Base-by-base conservation (phyloP, 2,329 filamentous ascomycete genomes). In the Fusarium nematophilum region DNA sequence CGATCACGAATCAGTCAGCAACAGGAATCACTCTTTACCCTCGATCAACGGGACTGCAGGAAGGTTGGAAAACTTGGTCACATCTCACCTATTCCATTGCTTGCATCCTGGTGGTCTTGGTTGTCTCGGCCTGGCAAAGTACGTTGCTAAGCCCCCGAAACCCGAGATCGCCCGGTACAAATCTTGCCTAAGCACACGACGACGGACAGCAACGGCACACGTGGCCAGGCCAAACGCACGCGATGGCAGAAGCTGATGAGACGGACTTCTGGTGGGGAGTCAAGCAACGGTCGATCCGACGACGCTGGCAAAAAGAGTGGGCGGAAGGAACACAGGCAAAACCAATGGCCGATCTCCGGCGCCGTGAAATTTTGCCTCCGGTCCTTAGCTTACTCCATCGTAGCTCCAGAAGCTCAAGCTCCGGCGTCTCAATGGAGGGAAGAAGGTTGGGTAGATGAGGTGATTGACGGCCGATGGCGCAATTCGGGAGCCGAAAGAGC, bases 401-500 rank as follows among this genome's bases (percentile, higher is more conserved):
- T 42, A 43, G 43, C 53, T 58, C 59, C 29, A 53, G 43, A 47
- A 40, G 17, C 39, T 17, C 21, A 18, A 46, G 14, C 25, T 43
- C 25, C n/a, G 31, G 31, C 25, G 27, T 53, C 44, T 37, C 34
- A 34, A 50, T 26, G 53, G 42, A 56, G 58, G 57, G 30, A 43
- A 49, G 44, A 49, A 31, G 36, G 30, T 34, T 49, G 48, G 50
- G 29, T 48, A 53, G 39, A 59, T 67, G 64, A 64, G 62, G 64
- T 62, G 59, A 63, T 61, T 51, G 53, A 46, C 46, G 40, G 33
- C 17, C 59, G 57, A 68, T 67, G 61, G 67, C 66, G 66, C 66
- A 68, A 68, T 69, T 69, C 67, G 67, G 67, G 37, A 64, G 48
- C 67, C 67, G 67, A 64, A 64, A 50, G 52, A 39, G 27, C 61